These are phyloP conservation scores for Aotearoamyces nothofagi DNA, from an alignment of 2,329 filamentous ascomycete genomes.

Conservation along the genomic window DNA sequence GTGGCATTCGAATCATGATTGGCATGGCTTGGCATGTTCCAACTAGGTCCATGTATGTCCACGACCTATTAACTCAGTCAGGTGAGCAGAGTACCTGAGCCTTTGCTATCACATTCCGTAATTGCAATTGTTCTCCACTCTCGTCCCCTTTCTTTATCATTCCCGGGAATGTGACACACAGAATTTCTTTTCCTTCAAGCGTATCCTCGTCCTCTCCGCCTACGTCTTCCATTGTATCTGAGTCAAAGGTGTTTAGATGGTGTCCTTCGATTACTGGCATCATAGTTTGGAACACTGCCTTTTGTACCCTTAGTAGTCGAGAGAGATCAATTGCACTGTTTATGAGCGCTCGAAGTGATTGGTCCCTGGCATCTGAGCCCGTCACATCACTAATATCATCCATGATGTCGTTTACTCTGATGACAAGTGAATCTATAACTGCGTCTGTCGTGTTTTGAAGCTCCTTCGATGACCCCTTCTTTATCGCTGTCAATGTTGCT, in stretches of 20 bases:
- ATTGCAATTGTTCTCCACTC: conserved; percentile 42
- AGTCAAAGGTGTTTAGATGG: conserved; percentile 39
- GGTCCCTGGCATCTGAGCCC: conserved; percentile 27
- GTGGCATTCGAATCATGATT: too few relatives aligned
- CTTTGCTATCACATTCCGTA: conserved; percentile 48
- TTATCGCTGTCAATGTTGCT: conserved; percentile 42
- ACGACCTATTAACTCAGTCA: neutral
- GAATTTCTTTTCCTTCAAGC: conserved; percentile 35
- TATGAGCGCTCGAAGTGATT: conserved; percentile 36
- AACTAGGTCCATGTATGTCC: too few relatives aligned
- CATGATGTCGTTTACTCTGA: conserved; percentile 32
- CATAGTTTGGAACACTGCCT: conserved; percentile 37
- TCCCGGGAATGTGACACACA: conserved; percentile 48
- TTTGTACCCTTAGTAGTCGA: conserved; percentile 39
- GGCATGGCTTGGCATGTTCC: too few relatives aligned
- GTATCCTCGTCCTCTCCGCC: conserved; percentile 43
- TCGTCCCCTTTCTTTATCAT: conserved; percentile 51
- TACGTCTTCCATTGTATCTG: conserved; percentile 48
- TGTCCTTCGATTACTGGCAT: conserved; percentile 37
- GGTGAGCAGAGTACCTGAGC: conserved; percentile 43
- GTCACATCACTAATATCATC: conserved; percentile 25
- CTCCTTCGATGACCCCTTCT: conserved; percentile 32
- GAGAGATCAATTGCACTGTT: conserved; percentile 38
- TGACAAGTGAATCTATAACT: conserved; percentile 27
- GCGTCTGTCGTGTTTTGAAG: conserved; percentile 29